Evolutionary conservation across 495 filamentous ascomycete species (phyloP).

Genomic region (Aspergillus sclerotioniger): DNA sequence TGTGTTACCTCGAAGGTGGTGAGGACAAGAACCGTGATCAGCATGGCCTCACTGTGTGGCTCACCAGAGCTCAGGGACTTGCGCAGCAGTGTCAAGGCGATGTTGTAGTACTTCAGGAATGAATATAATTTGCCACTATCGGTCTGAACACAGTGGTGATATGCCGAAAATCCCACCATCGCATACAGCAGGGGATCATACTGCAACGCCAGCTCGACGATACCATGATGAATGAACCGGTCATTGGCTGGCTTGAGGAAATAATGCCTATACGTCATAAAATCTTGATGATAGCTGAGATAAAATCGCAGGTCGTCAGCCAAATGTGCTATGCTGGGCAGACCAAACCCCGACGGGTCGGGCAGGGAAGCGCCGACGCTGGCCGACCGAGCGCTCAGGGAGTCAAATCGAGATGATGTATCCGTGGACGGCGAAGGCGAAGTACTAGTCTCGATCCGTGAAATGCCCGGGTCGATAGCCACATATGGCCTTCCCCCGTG

Average conservation of each 20-base stretch:
- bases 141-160: slow-evolving; percentile 71
- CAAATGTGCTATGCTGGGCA: slow-evolving; percentile 43
- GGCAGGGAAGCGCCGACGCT: slow-evolving; percentile 30
- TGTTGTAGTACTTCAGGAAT: slow-evolving; percentile 89
- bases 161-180: slow-evolving; percentile 86
- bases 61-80: slow-evolving; percentile 67
- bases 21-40: slow-evolving; percentile 87
- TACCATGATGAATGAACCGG: slow-evolving; percentile 68
- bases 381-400: slow-evolving; percentile 33
- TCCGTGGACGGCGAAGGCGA: slow-evolving; percentile 51
- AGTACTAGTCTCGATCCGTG: slow-evolving; percentile 36
- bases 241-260: slow-evolving; percentile 64
- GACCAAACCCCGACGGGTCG: slow-evolving; percentile 16
- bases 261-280: slow-evolving; percentile 78
- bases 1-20: slow-evolving; percentile 83
- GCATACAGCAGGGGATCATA: slow-evolving; percentile 86
- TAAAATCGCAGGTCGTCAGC: slow-evolving; percentile 72
- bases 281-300: slow-evolving; percentile 71
- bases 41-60: slow-evolving; percentile 67
- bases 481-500: slow-evolving; percentile 36
- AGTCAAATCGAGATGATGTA: slow-evolving; percentile 32
- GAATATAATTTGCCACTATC: slow-evolving; percentile 69
- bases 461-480: slow-evolving; percentile 30
- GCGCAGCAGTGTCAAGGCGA: slow-evolving; percentile 73
- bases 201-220: slow-evolving; percentile 68